Evolutionary conservation across 2,329 filamentous ascomycete genomes (phyloP).

Genomic region (Pseudogymnoascus sp.): DNA sequence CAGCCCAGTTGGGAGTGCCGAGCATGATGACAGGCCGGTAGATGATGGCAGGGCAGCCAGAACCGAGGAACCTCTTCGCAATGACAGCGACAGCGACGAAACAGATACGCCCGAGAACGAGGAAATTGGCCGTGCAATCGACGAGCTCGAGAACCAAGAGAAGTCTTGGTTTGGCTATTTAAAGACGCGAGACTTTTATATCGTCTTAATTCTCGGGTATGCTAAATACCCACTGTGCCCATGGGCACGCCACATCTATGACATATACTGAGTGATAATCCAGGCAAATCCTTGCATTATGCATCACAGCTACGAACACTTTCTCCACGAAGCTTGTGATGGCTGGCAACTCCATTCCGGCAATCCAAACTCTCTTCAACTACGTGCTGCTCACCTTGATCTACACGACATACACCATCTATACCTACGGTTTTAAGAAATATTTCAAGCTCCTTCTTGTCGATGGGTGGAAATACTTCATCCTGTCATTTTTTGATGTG

Average conservation of each 20-base stretch:
- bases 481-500: slow-evolving; percentile 88
- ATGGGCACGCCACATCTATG: background rate
- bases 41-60: slow-evolving; percentile 23
- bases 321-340: slow-evolving; percentile 68
- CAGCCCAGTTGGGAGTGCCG: background rate
- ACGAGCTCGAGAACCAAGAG: slow-evolving; percentile 46
- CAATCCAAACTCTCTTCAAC: slow-evolving; percentile 94
- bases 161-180: slow-evolving; percentile 67
- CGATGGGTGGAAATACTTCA: slow-evolving; percentile 89
- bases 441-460: slow-evolving; percentile 57
- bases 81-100: slow-evolving; percentile 13
- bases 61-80: slow-evolving; percentile 20
- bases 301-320: slow-evolving; percentile 89
- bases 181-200: slow-evolving; percentile 78
- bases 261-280: slow-evolving; percentile 9
- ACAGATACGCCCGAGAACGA: background rate
- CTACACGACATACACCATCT: slow-evolving; percentile 74
- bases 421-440: slow-evolving; percentile 67
- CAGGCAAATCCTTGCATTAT: slow-evolving; percentile 74
- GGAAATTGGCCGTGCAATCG: slow-evolving; percentile 41
- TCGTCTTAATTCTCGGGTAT: slow-evolving; percentile 68
- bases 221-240: slow-evolving; percentile 24
- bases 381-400: slow-evolving; percentile 77
- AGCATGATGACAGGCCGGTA: background rate
- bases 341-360: slow-evolving; percentile 72